Base-by-base conservation (phyloP, 345 rosid species). In the Carallia pectinifolia region DNA sequence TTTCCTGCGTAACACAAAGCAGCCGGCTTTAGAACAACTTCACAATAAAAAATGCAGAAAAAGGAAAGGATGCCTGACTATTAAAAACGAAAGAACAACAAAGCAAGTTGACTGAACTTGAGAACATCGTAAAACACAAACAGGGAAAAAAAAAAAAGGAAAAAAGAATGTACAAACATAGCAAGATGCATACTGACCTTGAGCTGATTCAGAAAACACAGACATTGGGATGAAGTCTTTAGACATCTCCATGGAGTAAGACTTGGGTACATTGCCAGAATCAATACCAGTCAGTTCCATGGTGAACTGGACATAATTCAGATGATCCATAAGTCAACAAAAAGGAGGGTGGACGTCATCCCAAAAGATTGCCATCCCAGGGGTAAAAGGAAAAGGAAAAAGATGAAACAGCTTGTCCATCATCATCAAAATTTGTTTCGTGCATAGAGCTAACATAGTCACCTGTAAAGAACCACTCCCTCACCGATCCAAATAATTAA, bases 241-340 rank as follows among this genome's bases (percentile, higher is more conserved):
- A 66, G 96, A 85, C 90, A 89, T 89, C 48, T 89, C 98, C 90
- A 93, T 76, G 5, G 87, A 69, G 73, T 83, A 93, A 48, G 81
- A 75, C 73, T 79, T 89, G 38, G 92, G 97, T 67, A 74, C 77
- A 70, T 84, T 77, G 56, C 88, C 91, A 74, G 84, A 81, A 74
- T 88, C 97, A 69, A 81, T 71, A 75, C 85, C 82, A 68, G 77
- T 77, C 87, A 93, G 77, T 79, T 86, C 90, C 93, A 88, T 85
- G 44, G 86, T 80, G 79, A 85, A 88, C 93, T 88, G 86, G 70
- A 61, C 29, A 80, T 47, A 62, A 68, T 70, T 59, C 9, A 38
- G 29, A 65, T 7, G 30, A 61, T 44, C 40, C 10, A 23, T 66
- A 54, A 60, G 56, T 44, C 65, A 54, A 38, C 69, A 62, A 53